phyloP scores from a whole-genome alignment of 169 alveolate species.

The Plasmodium sp. region DNA sequence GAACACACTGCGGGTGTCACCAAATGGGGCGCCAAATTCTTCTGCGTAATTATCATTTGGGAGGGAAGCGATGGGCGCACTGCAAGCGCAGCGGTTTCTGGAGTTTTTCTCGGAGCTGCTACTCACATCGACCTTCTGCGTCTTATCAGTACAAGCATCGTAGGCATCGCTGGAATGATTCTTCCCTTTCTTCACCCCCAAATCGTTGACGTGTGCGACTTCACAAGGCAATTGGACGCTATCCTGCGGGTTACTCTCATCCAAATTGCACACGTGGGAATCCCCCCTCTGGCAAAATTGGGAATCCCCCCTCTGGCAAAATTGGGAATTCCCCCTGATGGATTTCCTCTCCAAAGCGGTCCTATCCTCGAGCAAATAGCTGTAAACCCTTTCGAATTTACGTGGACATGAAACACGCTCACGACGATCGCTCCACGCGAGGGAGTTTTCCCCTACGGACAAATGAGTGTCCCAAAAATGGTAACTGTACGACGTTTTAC shows the following conservation, averaged over 20 bases:
- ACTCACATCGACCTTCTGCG: not conserved
- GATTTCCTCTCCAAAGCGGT: not conserved
- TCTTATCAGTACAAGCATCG: not conserved
- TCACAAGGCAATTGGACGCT: not conserved
- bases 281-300: not conserved
- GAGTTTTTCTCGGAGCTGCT: not conserved
- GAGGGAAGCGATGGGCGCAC: not conserved
- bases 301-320: not conserved
- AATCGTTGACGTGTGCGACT: not conserved
- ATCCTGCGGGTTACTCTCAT: not conserved
- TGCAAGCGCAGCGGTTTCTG: not conserved
- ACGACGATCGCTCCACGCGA: not conserved
- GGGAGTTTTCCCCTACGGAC: not conserved
- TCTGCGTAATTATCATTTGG: not conserved
- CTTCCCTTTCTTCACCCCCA: not conserved
- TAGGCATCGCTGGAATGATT: not conserved
- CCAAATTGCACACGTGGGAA: not conserved
- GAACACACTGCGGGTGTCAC: not conserved
- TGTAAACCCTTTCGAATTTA: not conserved
- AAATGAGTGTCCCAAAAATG: constrained; percentile 1
- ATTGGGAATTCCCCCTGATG: not conserved
- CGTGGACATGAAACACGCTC: not conserved
- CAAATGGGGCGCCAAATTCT: not conserved
- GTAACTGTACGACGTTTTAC: constrained; percentile 25
- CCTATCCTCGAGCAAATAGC: not conserved